Base-by-base conservation (phyloP, 2,329 filamentous ascomycete species). In the Lachnellula cervina region DNA sequence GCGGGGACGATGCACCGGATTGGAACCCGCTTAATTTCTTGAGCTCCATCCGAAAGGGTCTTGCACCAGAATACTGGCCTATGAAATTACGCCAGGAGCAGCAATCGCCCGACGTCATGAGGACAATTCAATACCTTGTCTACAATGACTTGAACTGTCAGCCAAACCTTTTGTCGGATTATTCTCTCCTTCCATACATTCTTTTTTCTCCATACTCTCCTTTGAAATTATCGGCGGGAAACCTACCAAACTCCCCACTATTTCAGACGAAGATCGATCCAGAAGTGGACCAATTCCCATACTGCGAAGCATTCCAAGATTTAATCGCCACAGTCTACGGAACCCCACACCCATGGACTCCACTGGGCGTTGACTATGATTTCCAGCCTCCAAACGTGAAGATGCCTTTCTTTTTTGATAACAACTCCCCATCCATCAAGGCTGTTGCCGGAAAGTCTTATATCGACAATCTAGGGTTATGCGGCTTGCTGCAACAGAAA, bases 11-110 rank as follows among this genome's bases (percentile, higher is more conserved):
- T 38, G 45, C 59, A n/a, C 44, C 35, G n/a, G 52, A 96, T 89
- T 14, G 91, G 90, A 61, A 89, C 86, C 54, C 51, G 8, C 46
- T 40, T 11, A 53, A 54, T 49, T 42, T 54, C 17, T 9, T 54
- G 11, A 44, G n/a, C 19, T 13, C 96, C 91, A n/a, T 96, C 88
- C 64, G 88, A 90, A 51, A 92, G 21, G 37, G 17, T 19, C 45
- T 40, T 28, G 28, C 52, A 13, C 54, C 42, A 21, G 43, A 54
- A 11, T 43, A 49, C 19, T 53, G 40, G 19, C 54, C 54, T 13
- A 49, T 54, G n/a, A 44, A 38, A 13, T 13, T 56, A 19, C 49
- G 37, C 38, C 34, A 35, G 19, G 40, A 53, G 19, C 46, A 59
- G 43, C 14, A 19, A 4, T 55, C 59, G 32, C 14, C 37, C 2